These are phyloP conservation scores for Eucalyptus marginata DNA, from an alignment of 345 rosid species.

Conservation along the genomic window DNA sequence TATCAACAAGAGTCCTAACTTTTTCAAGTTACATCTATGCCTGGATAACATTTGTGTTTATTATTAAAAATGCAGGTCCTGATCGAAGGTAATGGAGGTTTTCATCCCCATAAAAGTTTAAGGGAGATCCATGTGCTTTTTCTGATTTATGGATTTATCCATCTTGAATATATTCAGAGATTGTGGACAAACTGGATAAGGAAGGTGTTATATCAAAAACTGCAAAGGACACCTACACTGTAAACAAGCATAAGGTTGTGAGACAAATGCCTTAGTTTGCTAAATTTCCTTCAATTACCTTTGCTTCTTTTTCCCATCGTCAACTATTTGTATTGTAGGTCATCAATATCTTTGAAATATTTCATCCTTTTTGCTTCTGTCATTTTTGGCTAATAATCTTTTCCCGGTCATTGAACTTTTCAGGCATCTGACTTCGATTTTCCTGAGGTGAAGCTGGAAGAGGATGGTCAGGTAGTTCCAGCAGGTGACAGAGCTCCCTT, in stretches of 20 bases:
- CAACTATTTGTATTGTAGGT: neutral
- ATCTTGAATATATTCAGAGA: conserved; percentile 39
- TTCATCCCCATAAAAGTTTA: neutral
- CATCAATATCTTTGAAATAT: neutral
- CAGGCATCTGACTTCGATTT: conserved; percentile 52
- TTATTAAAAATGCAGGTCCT: conserved; percentile 37
- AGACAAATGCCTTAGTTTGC: neutral
- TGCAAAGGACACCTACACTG: conserved; percentile 53
- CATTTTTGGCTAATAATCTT: neutral
- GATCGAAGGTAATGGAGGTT: conserved; percentile 53
- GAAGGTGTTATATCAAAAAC: conserved; percentile 49
- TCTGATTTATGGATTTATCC: neutral
- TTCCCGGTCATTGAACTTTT: neutral
- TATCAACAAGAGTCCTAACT: neutral
- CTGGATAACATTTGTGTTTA: neutral
- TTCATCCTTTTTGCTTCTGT: neutral
- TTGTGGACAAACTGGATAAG: conserved; percentile 67
- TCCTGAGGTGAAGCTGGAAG: conserved; percentile 66
- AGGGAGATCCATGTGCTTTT: neutral
- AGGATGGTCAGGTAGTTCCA: conserved; percentile 17
- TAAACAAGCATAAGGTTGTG: conserved; percentile 47
- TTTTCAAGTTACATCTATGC: neutral
- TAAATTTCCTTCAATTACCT: neutral
- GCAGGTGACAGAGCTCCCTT: conserved; percentile 24
- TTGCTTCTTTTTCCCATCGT: neutral